Conservation (phyloP, 257 asterid genomes). For the Plantago major region DNA sequence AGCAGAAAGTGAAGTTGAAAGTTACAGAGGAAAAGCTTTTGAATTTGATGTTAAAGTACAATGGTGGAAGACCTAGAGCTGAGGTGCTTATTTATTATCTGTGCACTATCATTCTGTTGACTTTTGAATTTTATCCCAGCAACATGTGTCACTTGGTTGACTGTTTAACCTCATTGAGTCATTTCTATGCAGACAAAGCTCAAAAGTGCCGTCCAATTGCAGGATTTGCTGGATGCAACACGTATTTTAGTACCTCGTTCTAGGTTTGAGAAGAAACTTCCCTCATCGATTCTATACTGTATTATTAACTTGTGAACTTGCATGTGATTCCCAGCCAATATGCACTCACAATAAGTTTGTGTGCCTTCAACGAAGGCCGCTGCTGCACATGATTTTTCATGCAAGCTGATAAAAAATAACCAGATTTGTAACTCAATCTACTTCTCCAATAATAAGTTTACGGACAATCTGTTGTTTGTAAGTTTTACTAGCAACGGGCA, state of each 20-base stretch:
- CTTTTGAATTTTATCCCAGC: slow-evolving; percentile 3
- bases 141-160: slow-evolving; percentile 11
- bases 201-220: slow-evolving; percentile 91
- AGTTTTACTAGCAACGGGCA: background rate
- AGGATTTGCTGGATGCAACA: slow-evolving; percentile 98
- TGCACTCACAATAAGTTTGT: slow-evolving; percentile 6
- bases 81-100: slow-evolving; percentile 51
- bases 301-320: slow-evolving; percentile 15
- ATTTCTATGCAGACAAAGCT: slow-evolving; percentile 69
- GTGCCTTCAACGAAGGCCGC: background rate
- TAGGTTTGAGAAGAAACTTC: slow-evolving; percentile 38
- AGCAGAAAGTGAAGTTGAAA: slow-evolving; percentile 95
- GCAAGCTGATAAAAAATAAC: slow-evolving; percentile 12
- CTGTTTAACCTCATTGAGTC: slow-evolving; percentile 16
- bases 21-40: slow-evolving; percentile 94
- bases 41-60: slow-evolving; percentile 91
- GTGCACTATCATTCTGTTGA: slow-evolving; percentile 10
- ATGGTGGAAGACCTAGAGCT: slow-evolving; percentile 88
- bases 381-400: slow-evolving; percentile 5
- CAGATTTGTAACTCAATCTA: background rate
- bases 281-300: slow-evolving; percentile 3
- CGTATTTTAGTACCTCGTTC: slow-evolving; percentile 84
- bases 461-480: background rate
- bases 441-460: background rate
- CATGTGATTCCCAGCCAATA: slow-evolving; percentile 15